Evolutionary conservation across 1,284 basidiomycete species (phyloP), one percentile per base, ranked within the genome.

Genomic region (Wallemia ichthyophaga): DNA sequence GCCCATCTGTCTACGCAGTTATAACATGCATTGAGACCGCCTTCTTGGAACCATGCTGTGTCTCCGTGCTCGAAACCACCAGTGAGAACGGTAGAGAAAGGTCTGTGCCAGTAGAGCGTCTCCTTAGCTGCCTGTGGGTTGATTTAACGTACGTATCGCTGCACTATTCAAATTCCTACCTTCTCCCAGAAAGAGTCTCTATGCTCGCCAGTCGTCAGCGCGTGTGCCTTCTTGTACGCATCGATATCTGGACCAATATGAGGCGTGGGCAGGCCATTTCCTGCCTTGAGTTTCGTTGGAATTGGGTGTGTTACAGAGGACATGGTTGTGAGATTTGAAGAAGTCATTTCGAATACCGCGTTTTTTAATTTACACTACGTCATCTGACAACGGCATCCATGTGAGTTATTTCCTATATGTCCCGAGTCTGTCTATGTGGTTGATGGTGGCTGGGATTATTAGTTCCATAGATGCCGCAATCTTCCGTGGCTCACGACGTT

Each of bases 1-100:
- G 85, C 88, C 83, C 85, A 88, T 63, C 94, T 80, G 71, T 98
- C 94, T 61, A 98, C 85, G 68, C 88, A 94, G 73, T 98, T 98
- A 78, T 98, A 98, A 9, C 86, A 80, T 1, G 85, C 92, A 61
- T 73, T 7, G 56, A 91, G 72, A 3, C 74, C 81, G 55, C 86
- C 86, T 67, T 89, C 85, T 25, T 83, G 83, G 76, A 98, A 98
- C 92, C 91, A 98, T 63, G 79, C 78, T 62, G 95, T 81, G 70
- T 96, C 87, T 31, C 91, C 92, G 1, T 77, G 77, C 66, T 79
- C 75, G 68, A 96, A 96, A 28, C 76, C 75, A 58, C 94, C 92
- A 9, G 84, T 75, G 64, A 81, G 74, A 60, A 96, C 88, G 25
- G 82, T 91, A 64, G 81, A 76, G 77, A 96, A 98, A 27, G 85